Percentiles rank a stretch among this genome's conserved stretches.
These are phyloP conservation scores for Halophytophthora polymorphica DNA, from an alignment of 352 stramenopile genomes.

Conservation along the genomic window DNA sequence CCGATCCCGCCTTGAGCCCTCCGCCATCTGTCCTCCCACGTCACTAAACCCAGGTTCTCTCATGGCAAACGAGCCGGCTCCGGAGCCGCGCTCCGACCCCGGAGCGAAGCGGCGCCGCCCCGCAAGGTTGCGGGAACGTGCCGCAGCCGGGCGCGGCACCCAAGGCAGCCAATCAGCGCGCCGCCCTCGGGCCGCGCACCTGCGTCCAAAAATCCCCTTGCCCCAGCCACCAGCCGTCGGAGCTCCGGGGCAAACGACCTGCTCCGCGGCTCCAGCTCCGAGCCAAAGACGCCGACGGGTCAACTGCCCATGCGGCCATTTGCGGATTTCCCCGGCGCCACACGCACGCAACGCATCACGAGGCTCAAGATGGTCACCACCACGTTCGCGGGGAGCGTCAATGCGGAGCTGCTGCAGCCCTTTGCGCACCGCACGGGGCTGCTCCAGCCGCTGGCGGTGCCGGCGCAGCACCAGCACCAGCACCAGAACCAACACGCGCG, in stretches of 20 bases:
- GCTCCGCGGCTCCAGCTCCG: neutral
- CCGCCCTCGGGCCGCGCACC: no score
- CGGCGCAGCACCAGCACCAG: slow-evolving; percentile 13
- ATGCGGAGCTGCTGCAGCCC: neutral
- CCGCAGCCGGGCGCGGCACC: no score
- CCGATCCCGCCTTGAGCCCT: no score
- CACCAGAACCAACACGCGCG: no score
- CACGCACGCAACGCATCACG: no score
- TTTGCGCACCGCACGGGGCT: neutral
- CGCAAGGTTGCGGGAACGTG: neutral
- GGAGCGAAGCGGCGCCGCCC: neutral
- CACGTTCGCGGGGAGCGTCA: neutral
- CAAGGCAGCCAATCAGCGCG: neutral
- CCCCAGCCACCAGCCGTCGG: slow-evolving; percentile 1
- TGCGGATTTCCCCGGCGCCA: no score
- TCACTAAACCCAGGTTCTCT: neutral
- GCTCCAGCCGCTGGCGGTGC: neutral
- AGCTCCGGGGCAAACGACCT: neutral
- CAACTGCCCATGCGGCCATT: neutral
- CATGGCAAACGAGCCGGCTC: neutral
- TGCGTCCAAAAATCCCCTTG: no score
- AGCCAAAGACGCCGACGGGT: slow-evolving; percentile 1
- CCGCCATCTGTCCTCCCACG: neutral
- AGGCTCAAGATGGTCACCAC: no score
- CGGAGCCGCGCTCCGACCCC: neutral